Conservation (phyloP, 768 basidiomycete species). For the Hericium rajendrae region DNA sequence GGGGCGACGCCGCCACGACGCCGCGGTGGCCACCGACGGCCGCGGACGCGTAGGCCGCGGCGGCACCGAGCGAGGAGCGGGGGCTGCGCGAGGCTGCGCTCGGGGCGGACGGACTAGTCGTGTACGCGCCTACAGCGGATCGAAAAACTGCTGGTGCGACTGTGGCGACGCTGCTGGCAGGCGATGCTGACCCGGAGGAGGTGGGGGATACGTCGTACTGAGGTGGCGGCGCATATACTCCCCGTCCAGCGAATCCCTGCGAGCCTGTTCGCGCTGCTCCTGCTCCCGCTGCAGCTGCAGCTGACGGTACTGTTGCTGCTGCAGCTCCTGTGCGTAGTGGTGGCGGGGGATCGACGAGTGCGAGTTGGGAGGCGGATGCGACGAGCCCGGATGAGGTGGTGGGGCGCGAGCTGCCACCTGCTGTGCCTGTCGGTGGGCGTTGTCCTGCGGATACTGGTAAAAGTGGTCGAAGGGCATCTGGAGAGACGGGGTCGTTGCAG, state of each 20-base stretch:
- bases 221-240: neutral
- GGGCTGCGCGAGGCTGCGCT: neutral
- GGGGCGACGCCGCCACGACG: neutral
- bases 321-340: conserved; percentile 41
- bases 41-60: neutral
- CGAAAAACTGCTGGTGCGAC: conserved; percentile 19
- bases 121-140: neutral
- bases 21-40: neutral
- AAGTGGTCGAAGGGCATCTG: conserved; percentile 38
- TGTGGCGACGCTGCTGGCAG: conserved; percentile 18
- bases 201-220: neutral
- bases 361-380: conserved; percentile 23
- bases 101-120: neutral
- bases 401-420: conserved; percentile 18
- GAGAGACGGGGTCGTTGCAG: conserved; percentile 62
- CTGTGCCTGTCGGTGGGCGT: conserved; percentile 22
- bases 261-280: conserved; percentile 15
- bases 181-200: neutral
- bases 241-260: conserved; percentile 9
- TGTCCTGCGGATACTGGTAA: conserved; percentile 29
- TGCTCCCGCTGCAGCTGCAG: conserved; percentile 16
- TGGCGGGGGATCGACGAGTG: conserved; percentile 35
- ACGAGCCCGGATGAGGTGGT: conserved; percentile 26
- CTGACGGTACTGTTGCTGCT: conserved; percentile 25
- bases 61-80: neutral